Conservation (phyloP, 1,139 yeast species). For the Casaregolazyma suthepensis region DNA sequence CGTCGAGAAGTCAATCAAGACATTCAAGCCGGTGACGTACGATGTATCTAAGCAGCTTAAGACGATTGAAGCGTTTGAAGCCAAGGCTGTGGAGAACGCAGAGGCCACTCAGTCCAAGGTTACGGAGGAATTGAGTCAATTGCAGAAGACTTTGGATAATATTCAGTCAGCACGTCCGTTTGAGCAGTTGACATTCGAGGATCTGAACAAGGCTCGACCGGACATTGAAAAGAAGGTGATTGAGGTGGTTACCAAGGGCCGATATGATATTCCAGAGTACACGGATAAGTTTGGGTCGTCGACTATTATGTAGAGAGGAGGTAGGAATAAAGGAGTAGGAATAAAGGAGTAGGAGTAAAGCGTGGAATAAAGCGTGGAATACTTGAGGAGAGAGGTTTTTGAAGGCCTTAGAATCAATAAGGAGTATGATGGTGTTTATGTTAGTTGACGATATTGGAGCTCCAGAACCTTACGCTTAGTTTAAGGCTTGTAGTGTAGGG, state of each 20-base stretch:
- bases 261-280: slow-evolving; percentile 98
- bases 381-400: too few relatives aligned
- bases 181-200: slow-evolving; percentile 93
- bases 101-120: slow-evolving; percentile 88
- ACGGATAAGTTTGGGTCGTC: slow-evolving; percentile 95
- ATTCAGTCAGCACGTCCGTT: slow-evolving; percentile 97
- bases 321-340: not conserved
- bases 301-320: slow-evolving; percentile 68
- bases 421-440: too few relatives aligned
- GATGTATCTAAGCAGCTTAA: slow-evolving; percentile 86
- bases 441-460: too few relatives aligned
- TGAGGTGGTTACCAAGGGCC: slow-evolving; percentile 94
- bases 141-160: slow-evolving; percentile 83
- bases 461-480: too few relatives aligned
- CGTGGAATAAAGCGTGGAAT: too few relatives aligned
- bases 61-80: slow-evolving; percentile 89
- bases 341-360: not conserved
- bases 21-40: slow-evolving; percentile 77
- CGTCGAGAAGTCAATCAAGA: slow-evolving; percentile 67
- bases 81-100: slow-evolving; percentile 94
- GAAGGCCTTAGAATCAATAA: too few relatives aligned
- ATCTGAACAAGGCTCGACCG: slow-evolving; percentile 91
- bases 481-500: too few relatives aligned
- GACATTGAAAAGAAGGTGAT: slow-evolving; percentile 94
- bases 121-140: slow-evolving; percentile 74